Percentiles rank a stretch among this genome's conserved stretches.
Conservation (phyloP, 306 rosid genomes). For the Citrullus mucosospermus region DNA sequence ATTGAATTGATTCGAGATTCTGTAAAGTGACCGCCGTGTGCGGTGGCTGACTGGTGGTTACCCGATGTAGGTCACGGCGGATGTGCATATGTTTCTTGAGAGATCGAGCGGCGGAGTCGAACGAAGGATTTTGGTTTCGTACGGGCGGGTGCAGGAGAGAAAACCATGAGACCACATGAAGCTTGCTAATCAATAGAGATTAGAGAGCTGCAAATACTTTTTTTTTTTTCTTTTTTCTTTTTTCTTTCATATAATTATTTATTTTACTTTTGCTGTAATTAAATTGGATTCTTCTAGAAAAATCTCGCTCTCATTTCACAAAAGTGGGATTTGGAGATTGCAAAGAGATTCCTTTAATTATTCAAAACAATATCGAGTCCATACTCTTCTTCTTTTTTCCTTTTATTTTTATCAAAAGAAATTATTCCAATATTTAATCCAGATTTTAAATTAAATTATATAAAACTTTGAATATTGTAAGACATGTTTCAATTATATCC, state of each 20-base stretch:
- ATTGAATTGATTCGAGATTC: background rate
- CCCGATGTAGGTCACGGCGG: constrained; percentile 23
- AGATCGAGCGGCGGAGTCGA: background rate
- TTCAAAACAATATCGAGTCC: too few species aligned
- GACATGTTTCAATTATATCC: too few species aligned
- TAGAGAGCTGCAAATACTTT: background rate
- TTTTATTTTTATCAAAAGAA: too few species aligned
- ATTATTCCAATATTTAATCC: too few species aligned
- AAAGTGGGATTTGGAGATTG: too few species aligned
- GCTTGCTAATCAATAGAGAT: background rate
- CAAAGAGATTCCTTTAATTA: too few species aligned
- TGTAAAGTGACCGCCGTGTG: background rate
- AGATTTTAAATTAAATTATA: too few species aligned
- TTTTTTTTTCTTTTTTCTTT: background rate
- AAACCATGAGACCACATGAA: background rate
- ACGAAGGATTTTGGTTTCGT: background rate
- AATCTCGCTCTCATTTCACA: background rate
- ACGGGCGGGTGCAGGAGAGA: background rate
- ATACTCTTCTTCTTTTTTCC: too few species aligned
- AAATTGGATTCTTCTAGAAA: background rate
- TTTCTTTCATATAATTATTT: background rate
- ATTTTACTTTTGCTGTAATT: background rate
- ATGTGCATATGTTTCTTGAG: constrained; percentile 12
- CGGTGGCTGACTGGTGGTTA: background rate
- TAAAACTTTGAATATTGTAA: too few species aligned